phyloP scores from a whole-genome alignment of 1,284 basidiomycete genomes.

The Meripilus lineatus region DNA sequence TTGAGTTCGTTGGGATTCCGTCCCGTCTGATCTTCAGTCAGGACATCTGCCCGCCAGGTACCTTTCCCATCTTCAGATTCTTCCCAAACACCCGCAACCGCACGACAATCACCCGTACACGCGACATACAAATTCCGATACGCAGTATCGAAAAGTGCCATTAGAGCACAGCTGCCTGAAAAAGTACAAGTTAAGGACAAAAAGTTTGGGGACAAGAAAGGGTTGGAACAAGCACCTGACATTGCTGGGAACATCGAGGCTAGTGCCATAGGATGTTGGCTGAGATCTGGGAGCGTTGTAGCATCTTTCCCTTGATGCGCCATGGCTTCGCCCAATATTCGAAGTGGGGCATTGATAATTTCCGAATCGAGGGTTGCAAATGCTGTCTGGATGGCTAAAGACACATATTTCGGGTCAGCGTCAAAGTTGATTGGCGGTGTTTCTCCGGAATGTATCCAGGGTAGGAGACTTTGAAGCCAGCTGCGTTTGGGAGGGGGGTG shows the following conservation, averaged over 20 bases:
- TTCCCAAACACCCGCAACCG: conserved; percentile 93
- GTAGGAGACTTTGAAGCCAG: conserved; percentile 36
- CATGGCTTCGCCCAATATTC: conserved; percentile 59
- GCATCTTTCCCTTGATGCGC: conserved; percentile 36
- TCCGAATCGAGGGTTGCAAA: conserved; percentile 79
- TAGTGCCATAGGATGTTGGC: conserved; percentile 62
- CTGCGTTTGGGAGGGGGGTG: conserved; percentile 24
- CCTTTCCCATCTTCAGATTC: conserved; percentile 51
- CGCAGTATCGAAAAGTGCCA: conserved; percentile 82
- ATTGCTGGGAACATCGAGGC: conserved; percentile 77
- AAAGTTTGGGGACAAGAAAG: not conserved
- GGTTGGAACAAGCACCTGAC: conserved; percentile 44
- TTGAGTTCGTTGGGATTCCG: conserved; percentile 80
- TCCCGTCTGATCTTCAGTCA: conserved; percentile 95
- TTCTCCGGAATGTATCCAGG: conserved; percentile 35
- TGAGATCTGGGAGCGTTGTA: conserved; percentile 57
- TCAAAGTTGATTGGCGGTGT: conserved; percentile 33
- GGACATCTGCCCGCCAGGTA: conserved; percentile 85
- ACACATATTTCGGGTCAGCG: conserved; percentile 58
- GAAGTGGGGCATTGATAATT: conserved; percentile 74
- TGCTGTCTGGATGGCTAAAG: conserved; percentile 71
- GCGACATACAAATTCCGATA: conserved; percentile 84
- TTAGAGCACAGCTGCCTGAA: conserved; percentile 82
- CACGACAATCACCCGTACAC: conserved; percentile 90
- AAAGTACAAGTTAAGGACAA: conserved; percentile 8